Percentiles rank a stretch among this genome's conserved stretches.
phyloP scores from a whole-genome alignment of 1,284 basidiomycete species.

The Trichosporon coremiiforme region DNA sequence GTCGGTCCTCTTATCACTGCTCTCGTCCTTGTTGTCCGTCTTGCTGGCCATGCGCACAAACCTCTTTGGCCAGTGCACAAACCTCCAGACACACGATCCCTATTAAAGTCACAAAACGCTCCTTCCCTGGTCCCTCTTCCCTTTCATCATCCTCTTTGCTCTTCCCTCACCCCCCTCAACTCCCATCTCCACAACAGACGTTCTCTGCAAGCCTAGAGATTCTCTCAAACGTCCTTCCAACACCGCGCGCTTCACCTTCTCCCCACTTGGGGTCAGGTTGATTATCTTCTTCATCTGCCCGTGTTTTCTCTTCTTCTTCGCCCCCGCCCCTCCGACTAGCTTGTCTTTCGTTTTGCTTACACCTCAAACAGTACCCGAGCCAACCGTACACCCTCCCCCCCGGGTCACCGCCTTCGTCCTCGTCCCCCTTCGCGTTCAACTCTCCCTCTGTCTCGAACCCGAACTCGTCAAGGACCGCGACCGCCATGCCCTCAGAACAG shows the following conservation, averaged over 20 bases:
- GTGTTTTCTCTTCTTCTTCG: not conserved
- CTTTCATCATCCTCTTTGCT: slow-evolving; percentile 11
- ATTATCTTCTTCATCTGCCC: not conserved
- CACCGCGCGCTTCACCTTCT: slow-evolving; percentile 18
- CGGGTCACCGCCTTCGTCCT: slow-evolving; percentile 11
- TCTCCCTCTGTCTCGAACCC: slow-evolving; percentile 13
- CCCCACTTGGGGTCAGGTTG: slow-evolving; percentile 9
- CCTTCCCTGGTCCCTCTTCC: slow-evolving; percentile 4
- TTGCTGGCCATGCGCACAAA: slow-evolving; percentile 14
- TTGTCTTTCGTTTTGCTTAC: slow-evolving; percentile 16
- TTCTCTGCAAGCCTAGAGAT: not conserved
- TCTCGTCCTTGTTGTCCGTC: not conserved
- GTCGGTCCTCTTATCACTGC: not conserved
- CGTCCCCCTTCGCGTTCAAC: slow-evolving; percentile 15
- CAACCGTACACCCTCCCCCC: slow-evolving; percentile 9
- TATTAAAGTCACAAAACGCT: not conserved
- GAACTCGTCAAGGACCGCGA: slow-evolving; percentile 8
- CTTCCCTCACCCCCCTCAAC: not conserved
- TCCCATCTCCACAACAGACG: not conserved
- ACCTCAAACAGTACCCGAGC: slow-evolving; percentile 8
- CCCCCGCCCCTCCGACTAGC: not conserved
- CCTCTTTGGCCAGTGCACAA: slow-evolving; percentile 11
- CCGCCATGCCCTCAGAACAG: slow-evolving; percentile 13
- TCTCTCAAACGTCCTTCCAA: not conserved
- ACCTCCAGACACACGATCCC: slow-evolving; percentile 5